Base-by-base conservation (phyloP, 805 yeast species). In the Saccharomycopsis sp. region DNA sequence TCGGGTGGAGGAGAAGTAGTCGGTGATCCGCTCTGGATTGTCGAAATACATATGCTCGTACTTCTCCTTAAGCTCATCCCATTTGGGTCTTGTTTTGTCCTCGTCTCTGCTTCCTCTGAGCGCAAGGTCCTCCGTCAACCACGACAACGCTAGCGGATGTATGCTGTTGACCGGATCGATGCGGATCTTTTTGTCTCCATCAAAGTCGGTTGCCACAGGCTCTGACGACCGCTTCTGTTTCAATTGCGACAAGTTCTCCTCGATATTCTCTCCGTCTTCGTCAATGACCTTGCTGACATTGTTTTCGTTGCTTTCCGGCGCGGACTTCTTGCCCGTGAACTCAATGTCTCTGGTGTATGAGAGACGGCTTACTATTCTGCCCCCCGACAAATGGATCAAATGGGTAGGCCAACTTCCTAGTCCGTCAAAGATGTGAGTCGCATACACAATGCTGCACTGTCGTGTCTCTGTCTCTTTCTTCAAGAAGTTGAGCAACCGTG, bases 341-440 rank as follows among this genome's bases (percentile, higher is more conserved):
- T 65, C 62, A 15, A 76, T 66, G 47, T 75, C 74, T 8, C 64
- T 53, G 1, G 66, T 64, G 56, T 66, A 71, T n/a, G 71, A 67
- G 37, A 73, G 58, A 46, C 69, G 73, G 23, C 68, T 67, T 8
- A 76, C 63, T 7, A 82, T 77, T 23, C 71, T 68, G 1, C 98
- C 97, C 55, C 81, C 79, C 64, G 80, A 83, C 62, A 94, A 74
- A 70, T 94, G 99, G 14, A 85, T 77, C 7, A 94, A 75, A 55
- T 87, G 76, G 44, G 95, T 87, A 29, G 97, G 96, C 97, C 98
- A 94, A 12, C 54, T 29, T 14, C 89, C 90, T 58, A 94, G 78
- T 0, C 99, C 99, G 66, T 94, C 99, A 70, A 94, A 94, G 52
- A 94, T 94, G 67, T 94, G 99, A 0, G 99, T 94, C 2, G 98